phyloP scores from a whole-genome alignment of 2,329 filamentous ascomycete genomes.

The Epichloe gansuensis region DNA sequence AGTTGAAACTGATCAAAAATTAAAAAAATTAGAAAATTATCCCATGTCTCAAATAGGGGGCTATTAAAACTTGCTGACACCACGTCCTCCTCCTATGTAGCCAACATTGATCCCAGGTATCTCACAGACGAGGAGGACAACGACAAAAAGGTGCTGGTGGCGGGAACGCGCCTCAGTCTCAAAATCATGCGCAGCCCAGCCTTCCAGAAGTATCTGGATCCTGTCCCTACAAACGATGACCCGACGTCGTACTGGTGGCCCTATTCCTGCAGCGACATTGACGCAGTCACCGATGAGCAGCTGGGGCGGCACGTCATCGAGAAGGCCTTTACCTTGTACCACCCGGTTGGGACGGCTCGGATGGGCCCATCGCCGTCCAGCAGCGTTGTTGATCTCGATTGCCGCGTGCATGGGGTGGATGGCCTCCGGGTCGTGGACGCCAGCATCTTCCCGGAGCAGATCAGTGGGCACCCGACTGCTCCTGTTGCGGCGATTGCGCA shows the following conservation, averaged over 20 bases:
- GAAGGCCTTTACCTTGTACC: conserved; percentile 11
- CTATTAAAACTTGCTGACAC: neutral
- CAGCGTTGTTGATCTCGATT: conserved; percentile 33
- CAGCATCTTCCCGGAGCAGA: conserved; percentile 34
- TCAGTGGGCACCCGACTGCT: conserved; percentile 12
- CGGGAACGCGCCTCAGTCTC: conserved; percentile 8
- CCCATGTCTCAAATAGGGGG: neutral
- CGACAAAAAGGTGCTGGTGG: conserved; percentile 11
- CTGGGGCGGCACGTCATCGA: conserved; percentile 8
- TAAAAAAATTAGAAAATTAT: rapidly evolving
- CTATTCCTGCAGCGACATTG: conserved; percentile 9
- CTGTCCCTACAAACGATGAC: conserved; percentile 8
- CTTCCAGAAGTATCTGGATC: conserved; percentile 8
- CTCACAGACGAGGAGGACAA: conserved; percentile 11
- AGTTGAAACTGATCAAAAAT: neutral
- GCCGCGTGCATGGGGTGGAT: conserved; percentile 39
- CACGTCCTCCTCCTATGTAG: neutral
- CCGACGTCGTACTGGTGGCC: conserved; percentile 11
- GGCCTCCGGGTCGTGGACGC: conserved; percentile 47
- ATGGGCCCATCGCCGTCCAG: conserved; percentile 8
- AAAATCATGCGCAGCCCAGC: conserved; percentile 8
- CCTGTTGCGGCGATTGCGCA: conserved; percentile 11
- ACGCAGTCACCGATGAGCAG: conserved; percentile 11
- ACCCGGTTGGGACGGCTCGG: conserved; percentile 10
- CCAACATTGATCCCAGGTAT: conserved; percentile 12